Percentiles rank a stretch among this genome's conserved stretches.
Conservation (phyloP, 306 rosid genomes). For the Psophocarpus tetragonolobus region DNA sequence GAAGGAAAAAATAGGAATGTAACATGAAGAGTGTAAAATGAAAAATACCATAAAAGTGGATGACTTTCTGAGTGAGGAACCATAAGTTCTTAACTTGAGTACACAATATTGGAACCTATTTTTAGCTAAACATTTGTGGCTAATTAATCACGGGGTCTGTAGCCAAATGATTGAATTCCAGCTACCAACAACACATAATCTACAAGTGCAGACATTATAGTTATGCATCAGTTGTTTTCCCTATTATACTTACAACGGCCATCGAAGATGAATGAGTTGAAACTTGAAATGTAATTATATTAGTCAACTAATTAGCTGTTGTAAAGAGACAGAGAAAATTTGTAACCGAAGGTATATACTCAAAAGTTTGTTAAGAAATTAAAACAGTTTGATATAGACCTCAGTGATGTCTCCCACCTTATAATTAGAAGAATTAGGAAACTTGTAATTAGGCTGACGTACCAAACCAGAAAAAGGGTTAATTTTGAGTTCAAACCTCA, state of each 20-base stretch:
- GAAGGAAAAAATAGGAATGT: conserved; percentile 4
- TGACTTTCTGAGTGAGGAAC: conserved; percentile 17
- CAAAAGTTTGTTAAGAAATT: conserved; percentile 30
- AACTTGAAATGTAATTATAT: neutral
- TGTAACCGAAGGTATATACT: neutral
- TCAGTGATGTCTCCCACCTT: conserved; percentile 21
- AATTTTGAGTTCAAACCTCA: conserved; percentile 27
- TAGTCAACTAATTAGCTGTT: neutral
- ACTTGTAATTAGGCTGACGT: neutral
- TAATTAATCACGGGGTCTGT: neutral
- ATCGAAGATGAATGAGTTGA: neutral
- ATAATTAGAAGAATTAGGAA: too few relatives aligned
- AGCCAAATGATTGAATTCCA: conserved; percentile 12
- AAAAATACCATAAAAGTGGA: conserved; percentile 28
- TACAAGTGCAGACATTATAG: neutral
- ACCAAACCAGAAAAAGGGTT: conserved; percentile 37
- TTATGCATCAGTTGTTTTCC: neutral
- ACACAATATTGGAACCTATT: conserved; percentile 1
- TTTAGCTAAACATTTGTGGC: conserved; percentile 6
- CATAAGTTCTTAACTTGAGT: conserved; percentile 5
- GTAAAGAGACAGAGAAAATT: conserved; percentile 22
- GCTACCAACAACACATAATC: conserved; percentile 18
- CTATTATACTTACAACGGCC: neutral
- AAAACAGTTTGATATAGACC: conserved; percentile 14
- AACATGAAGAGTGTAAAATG: conserved; percentile 14